phyloP scores from a whole-genome alignment of 1,284 basidiomycete genomes.

The Ustilago esculenta region DNA sequence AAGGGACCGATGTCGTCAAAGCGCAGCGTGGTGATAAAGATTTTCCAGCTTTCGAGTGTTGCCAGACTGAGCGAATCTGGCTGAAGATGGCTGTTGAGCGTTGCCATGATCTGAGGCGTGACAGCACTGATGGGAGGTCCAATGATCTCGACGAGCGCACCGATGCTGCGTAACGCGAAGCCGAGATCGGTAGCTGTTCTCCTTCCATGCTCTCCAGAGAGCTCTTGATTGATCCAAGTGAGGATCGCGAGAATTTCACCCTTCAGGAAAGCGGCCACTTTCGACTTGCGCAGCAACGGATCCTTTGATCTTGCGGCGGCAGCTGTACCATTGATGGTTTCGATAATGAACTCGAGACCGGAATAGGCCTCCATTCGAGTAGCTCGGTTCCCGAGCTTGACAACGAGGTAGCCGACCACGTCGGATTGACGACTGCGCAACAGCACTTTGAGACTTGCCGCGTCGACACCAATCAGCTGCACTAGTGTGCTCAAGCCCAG shows the following conservation, averaged over 20 bases:
- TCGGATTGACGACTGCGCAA: conserved; percentile 59
- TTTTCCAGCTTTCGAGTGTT: conserved; percentile 83
- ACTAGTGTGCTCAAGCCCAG: conserved; percentile 43
- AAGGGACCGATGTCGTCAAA: conserved; percentile 82
- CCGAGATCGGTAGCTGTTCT: conserved; percentile 48
- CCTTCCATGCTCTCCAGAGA: conserved; percentile 59
- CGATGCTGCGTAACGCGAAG: conserved; percentile 74
- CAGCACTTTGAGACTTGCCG: conserved; percentile 47
- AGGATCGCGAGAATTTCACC: conserved; percentile 63
- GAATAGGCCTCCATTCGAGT: conserved; percentile 47
- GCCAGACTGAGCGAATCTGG: conserved; percentile 79
- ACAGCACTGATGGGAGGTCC: conserved; percentile 69
- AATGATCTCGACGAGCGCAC: conserved; percentile 77
- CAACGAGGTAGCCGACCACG: conserved; percentile 62
- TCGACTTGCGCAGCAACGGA: conserved; percentile 12
- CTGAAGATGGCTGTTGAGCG: conserved; percentile 86
- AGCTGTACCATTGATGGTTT: conserved; percentile 29
- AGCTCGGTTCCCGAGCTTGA: conserved; percentile 53
- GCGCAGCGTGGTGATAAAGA: conserved; percentile 78
- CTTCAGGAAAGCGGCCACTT: conserved; percentile 49
- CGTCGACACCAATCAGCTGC: conserved; percentile 45
- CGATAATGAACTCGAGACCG: conserved; percentile 57
- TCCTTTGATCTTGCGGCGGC: conserved; percentile 22
- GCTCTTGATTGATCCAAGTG: conserved; percentile 64
- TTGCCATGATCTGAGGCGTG: conserved; percentile 80